Conservation (phyloP, 768 basidiomycete genomes). For the Mycena polygramma region DNA sequence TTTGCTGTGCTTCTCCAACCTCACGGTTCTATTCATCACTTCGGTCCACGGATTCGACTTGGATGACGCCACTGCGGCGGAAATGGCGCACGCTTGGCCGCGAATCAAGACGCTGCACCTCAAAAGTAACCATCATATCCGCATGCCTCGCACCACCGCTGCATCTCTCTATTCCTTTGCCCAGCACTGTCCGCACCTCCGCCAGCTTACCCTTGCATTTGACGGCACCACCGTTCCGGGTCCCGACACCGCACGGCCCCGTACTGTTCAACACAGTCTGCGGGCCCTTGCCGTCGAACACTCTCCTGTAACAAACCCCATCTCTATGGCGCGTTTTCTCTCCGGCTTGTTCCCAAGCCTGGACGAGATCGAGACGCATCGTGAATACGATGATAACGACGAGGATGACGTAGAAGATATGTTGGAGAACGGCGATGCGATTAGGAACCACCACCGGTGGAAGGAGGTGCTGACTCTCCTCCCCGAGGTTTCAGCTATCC, state of each 20-base stretch:
- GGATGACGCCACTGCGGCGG: background rate
- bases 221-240: background rate
- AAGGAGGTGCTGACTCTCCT: background rate
- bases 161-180: background rate
- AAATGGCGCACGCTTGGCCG: constrained; percentile 1
- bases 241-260: background rate
- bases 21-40: background rate
- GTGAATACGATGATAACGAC: no score
- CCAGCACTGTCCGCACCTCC: background rate
- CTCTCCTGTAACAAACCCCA: background rate
- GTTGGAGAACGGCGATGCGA: background rate
- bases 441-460: background rate
- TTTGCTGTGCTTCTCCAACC: background rate
- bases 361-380: background rate
- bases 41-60: background rate
- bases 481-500: background rate
- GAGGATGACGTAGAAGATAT: background rate
- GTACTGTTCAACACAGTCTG: background rate
- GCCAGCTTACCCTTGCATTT: background rate
- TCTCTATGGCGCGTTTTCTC: background rate
- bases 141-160: background rate
- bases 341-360: background rate
- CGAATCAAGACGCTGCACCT: background rate
- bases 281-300: background rate
- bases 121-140: background rate